Evolutionary conservation across 305 asterid genomes (phyloP), one percentile per base, ranked within the genome.

Genomic region (Solanum hybrid): DNA sequence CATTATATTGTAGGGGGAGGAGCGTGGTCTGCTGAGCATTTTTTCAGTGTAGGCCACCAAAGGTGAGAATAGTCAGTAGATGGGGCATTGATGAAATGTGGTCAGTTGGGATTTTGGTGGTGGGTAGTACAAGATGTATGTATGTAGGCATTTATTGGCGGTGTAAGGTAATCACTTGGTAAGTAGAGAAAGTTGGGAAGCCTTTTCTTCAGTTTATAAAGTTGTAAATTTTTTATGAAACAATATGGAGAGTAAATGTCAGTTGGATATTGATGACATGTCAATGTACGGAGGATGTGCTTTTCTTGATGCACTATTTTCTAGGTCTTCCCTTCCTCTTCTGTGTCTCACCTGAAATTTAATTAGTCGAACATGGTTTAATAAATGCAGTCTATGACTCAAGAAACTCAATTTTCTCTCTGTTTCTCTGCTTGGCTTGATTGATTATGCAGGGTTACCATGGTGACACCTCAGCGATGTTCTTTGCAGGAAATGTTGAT

Each of bases 381-480:
- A 56, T 84, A 84, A 84, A 27, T 45, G 87, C 40, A 17, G 87
- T 84, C 10, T 84, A 19, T 29, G 27, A 82, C 64, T 72, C 75
- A 66, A 36, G 36, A 84, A 64, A 26, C 64, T 85, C 60, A 24
- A 8, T 35, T 36, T 72, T 29, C 22, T 60, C 73, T 26, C 64
- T 72, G 89, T 73, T 85, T 87, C 78, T 77, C 56, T 71, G 38
- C 15, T 31, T 64, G 76, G 17, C 78, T 35, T 90, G 64, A 77
- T 85, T 37, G 60, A 60, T 60, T 80, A 51, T 89, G 71, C 94
- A 97, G 99, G 99, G 98, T 89, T 95, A 96, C 93, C 99, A 97
- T 91, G 99, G 98, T 89, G 99, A 96, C 93, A 97, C 98, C 42
- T 97, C 99, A 90, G 99, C 97, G 19, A 95, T 98, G 85, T 97